These are phyloP conservation scores for Lasiosphaeria ovina DNA, from an alignment of 495 filamentous ascomycete species.

Conservation along the genomic window DNA sequence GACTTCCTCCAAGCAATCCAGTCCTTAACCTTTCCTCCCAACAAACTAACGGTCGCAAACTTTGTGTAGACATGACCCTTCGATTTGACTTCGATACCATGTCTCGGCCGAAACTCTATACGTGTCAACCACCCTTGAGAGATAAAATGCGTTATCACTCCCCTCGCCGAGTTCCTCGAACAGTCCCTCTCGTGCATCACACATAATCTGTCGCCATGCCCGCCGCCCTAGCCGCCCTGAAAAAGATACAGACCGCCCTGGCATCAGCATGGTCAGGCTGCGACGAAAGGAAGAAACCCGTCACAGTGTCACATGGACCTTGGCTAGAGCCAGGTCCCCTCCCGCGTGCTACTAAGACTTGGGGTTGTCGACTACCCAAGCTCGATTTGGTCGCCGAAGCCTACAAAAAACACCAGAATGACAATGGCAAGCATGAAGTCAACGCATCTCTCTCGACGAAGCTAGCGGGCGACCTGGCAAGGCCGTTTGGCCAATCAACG, in stretches of 20 bases:
- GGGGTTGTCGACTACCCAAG: slow-evolving; percentile 10
- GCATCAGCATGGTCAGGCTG: slow-evolving; percentile 1
- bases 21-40: no score
- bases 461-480: slow-evolving; percentile 8
- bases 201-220: slow-evolving; percentile 3
- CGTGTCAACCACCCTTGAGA: background rate
- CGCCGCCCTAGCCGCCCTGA: background rate
- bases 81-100: background rate
- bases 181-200: background rate
- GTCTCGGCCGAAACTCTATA: slow-evolving; percentile 9
- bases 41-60: background rate
- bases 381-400: slow-evolving; percentile 2
- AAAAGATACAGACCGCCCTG: slow-evolving; percentile 2
- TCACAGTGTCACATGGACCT: background rate
- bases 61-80: no score
- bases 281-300: slow-evolving; percentile 4
- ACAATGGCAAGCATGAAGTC: slow-evolving; percentile 3
- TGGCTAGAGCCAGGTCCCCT: slow-evolving; percentile 12
- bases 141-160: slow-evolving; percentile 1
- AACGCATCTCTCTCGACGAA: slow-evolving; percentile 1
- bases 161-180: background rate
- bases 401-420: slow-evolving; percentile 1
- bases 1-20: no score
- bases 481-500: slow-evolving; percentile 11
- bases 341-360: slow-evolving; percentile 5